Conservation (phyloP, 345 rosid genomes). For the Lepidium aucheri region DNA sequence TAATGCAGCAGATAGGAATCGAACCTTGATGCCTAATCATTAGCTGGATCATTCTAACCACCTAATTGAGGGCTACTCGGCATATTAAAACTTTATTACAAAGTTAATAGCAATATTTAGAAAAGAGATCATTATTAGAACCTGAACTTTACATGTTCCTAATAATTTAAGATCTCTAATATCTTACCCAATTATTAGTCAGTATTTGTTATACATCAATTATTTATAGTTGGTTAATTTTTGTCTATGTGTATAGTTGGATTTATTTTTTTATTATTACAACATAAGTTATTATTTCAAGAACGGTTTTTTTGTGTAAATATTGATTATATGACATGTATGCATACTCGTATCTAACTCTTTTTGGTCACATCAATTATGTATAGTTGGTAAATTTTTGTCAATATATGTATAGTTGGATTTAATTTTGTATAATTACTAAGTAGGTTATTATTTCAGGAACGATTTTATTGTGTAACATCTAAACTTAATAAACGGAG, state of each 20-base stretch:
- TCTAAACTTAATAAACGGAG: too few relatives aligned
- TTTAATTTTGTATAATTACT: neutral
- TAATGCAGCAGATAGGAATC: too few relatives aligned
- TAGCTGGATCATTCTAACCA: too few relatives aligned
- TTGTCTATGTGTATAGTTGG: slow-evolving; percentile 23
- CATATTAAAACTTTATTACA: too few relatives aligned
- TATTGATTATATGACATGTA: neutral
- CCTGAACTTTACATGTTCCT: slow-evolving; percentile 23
- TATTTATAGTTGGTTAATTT: slow-evolving; percentile 12
- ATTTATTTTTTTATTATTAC: neutral
- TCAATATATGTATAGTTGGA: slow-evolving; percentile 23
- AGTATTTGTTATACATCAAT: slow-evolving; percentile 16
- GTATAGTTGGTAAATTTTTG: slow-evolving; percentile 12
- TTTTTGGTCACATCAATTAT: slow-evolving; percentile 4
- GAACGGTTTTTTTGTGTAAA: neutral
- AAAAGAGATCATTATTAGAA: slow-evolving; percentile 1
- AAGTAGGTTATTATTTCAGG: too few relatives aligned
- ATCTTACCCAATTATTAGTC: slow-evolving; percentile 22
- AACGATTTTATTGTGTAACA: neutral
- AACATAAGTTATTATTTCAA: too few relatives aligned
- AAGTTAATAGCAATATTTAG: slow-evolving; percentile 11
- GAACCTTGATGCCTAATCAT: too few relatives aligned
- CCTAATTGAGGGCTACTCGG: too few relatives aligned
- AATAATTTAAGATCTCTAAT: slow-evolving; percentile 7
- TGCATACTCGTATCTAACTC: neutral